These are phyloP conservation scores for Rhizopus microsporus DNA, from an alignment of 371 early-diverging fungal genomes.

Conservation along the genomic window DNA sequence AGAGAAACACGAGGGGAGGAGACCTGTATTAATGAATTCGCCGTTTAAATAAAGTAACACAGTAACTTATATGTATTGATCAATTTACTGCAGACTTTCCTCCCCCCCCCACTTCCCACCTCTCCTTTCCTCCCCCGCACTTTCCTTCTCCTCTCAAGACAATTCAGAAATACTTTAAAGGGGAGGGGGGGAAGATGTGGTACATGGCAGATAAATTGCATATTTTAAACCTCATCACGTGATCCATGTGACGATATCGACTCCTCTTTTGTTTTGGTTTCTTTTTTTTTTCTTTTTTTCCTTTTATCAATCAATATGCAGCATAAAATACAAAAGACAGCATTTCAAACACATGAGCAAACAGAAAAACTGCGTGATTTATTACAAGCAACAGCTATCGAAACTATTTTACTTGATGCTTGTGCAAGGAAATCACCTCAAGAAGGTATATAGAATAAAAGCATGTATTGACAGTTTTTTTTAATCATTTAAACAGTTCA, in stretches of 20 bases:
- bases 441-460: constrained; percentile 30
- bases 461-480: not conserved
- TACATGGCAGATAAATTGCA: too few species aligned
- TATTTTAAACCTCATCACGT: not conserved
- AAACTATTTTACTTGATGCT: constrained; percentile 38
- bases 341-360: constrained; percentile 27
- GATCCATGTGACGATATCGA: not conserved
- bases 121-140: too few species aligned
- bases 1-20: not conserved
- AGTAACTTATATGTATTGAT: not conserved
- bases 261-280: not conserved
- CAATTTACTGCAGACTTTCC: too few species aligned
- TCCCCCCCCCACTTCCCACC: too few species aligned
- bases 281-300: not conserved
- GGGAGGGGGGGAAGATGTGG: too few species aligned
- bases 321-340: constrained; percentile 34
- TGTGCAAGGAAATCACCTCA: constrained; percentile 33
- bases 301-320: constrained; percentile 14
- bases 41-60: constrained; percentile 5
- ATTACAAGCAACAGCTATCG: constrained; percentile 32
- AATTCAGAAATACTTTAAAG: too few species aligned
- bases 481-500: constrained; percentile 21
- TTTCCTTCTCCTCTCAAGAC: too few species aligned
- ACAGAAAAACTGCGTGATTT: constrained; percentile 33
- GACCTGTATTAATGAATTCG: not conserved